These are phyloP conservation scores for Fusarium sp. DNA, from an alignment of 2,329 filamentous ascomycete species.

Conservation along the genomic window DNA sequence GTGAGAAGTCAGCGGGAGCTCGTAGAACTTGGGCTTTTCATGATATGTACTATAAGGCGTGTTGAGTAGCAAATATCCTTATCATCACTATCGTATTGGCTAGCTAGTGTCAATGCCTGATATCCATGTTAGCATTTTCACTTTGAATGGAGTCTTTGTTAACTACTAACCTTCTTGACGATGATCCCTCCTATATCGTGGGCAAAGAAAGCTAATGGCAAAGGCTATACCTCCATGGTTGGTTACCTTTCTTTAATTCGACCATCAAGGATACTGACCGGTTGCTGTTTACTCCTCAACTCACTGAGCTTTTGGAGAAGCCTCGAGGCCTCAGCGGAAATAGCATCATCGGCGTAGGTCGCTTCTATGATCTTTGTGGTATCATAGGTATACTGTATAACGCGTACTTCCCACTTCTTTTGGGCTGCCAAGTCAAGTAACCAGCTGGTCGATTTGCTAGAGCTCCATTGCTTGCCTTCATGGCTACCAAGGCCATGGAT, in stretches of 20 bases:
- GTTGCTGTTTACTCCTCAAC: not conserved
- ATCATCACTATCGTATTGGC: not conserved
- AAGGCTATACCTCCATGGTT: not conserved
- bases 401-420: not conserved
- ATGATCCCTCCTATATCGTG: constrained; percentile 13
- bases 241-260: not conserved
- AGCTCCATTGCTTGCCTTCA: not conserved
- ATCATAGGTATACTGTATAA: not conserved
- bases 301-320: not conserved
- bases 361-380: not conserved
- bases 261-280: not conserved
- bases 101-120: not conserved
- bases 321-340: not conserved
- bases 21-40: accelerated
- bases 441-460: not conserved
- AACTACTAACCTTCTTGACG: not conserved
- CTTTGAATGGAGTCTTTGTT: too few species aligned
- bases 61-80: not conserved
- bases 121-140: not conserved
- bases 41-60: not conserved
- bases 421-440: not conserved
- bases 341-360: not conserved
- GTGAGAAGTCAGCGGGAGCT: accelerated
- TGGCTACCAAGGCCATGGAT: not conserved
- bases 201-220: not conserved